These are phyloP conservation scores for Penicillium rolfsii DNA, from an alignment of 2,329 filamentous ascomycete genomes.

Conservation along the genomic window DNA sequence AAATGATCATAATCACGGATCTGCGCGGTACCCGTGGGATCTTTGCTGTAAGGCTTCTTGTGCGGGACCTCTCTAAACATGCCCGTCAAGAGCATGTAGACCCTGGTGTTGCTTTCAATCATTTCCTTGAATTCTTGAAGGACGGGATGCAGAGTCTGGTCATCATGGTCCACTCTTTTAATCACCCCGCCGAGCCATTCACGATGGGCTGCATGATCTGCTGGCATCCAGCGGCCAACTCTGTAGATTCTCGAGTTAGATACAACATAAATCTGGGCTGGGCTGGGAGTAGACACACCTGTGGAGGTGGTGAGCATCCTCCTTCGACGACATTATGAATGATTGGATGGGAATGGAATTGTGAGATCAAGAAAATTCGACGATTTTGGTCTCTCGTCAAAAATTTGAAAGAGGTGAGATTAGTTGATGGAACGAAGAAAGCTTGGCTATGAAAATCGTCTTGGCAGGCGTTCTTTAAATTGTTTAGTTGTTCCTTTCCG, in stretches of 20 bases:
- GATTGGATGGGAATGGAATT: not conserved
- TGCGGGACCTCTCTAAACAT: constrained; percentile 71
- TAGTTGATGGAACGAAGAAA: constrained; percentile 7
- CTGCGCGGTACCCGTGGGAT: constrained; percentile 65
- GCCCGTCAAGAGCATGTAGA: constrained; percentile 67
- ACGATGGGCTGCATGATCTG: constrained; percentile 64
- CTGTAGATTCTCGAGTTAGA: constrained; percentile 34
- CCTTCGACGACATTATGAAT: constrained; percentile 6
- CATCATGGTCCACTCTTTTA: constrained; percentile 56
- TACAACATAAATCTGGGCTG: not conserved
- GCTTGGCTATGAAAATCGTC: constrained; percentile 10
- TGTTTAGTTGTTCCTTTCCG: not conserved
- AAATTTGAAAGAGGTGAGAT: not conserved
- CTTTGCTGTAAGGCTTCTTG: constrained; percentile 62
- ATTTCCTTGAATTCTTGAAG: constrained; percentile 67
- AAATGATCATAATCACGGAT: constrained; percentile 69
- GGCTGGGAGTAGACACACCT: constrained; percentile 10
- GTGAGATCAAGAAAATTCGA: not conserved
- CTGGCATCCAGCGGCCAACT: constrained; percentile 64
- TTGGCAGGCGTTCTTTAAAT: constrained; percentile 15
- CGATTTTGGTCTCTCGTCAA: not conserved
- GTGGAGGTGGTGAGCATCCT: constrained; percentile 22
- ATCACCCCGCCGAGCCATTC: constrained; percentile 65
- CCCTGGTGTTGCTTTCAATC: constrained; percentile 65
- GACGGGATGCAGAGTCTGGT: constrained; percentile 60